Conservation (phyloP, 1,139 yeast species). For the Blastobotrys capitulatus region DNA sequence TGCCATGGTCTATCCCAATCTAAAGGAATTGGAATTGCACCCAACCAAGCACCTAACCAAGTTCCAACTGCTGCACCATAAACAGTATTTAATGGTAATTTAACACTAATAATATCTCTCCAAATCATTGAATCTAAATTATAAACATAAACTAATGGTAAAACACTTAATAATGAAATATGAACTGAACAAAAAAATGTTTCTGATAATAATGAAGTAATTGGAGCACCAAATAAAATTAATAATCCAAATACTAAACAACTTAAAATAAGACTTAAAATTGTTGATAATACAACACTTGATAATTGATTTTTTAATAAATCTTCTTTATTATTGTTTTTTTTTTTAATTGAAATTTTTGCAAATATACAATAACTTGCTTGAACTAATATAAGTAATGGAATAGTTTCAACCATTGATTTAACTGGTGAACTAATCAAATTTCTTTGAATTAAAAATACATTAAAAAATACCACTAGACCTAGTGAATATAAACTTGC, state of each 20-base stretch:
- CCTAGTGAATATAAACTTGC: not conserved
- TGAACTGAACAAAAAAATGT: constrained; percentile 65
- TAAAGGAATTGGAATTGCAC: constrained; percentile 88
- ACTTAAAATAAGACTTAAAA: constrained; percentile 42
- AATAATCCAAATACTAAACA: constrained; percentile 48
- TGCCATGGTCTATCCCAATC: constrained; percentile 99
- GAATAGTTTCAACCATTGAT: constrained; percentile 24
- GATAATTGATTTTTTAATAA: constrained; percentile 7
- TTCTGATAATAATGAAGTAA: constrained; percentile 48
- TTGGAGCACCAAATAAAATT: constrained; percentile 84
- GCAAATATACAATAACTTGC: constrained; percentile 26
- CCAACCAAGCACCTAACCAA: constrained; percentile 80
- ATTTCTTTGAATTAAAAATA: constrained; percentile 10
- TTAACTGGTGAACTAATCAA: constrained; percentile 19
- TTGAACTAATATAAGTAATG: constrained; percentile 23
- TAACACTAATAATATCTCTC: constrained; percentile 37
- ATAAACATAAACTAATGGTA: constrained; percentile 59
- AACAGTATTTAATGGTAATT: constrained; percentile 29
- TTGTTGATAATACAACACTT: constrained; percentile 29
- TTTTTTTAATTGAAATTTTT: constrained; percentile 14
- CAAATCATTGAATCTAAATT: constrained; percentile 49
- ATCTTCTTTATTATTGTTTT: constrained; percentile 8
- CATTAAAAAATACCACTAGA: constrained; percentile 3
- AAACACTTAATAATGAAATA: constrained; percentile 53
- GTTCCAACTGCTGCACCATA: constrained; percentile 45